Base-by-base conservation (phyloP, 2,329 filamentous ascomycete species). In the Botryotinia narcissicola region DNA sequence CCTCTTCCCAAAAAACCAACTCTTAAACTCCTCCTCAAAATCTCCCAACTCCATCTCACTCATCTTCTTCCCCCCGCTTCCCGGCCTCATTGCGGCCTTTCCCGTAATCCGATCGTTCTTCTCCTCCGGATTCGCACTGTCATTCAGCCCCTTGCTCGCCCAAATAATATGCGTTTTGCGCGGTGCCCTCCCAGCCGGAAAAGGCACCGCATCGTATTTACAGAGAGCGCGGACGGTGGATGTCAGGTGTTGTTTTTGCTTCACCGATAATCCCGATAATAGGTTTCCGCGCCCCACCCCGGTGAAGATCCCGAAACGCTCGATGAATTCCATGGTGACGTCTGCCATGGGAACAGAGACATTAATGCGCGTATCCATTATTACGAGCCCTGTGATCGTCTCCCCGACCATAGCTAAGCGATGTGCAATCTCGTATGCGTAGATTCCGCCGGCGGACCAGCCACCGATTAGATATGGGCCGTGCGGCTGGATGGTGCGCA, bases 391-490 rank as follows among this genome's bases (percentile, higher is more conserved):
- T 4, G 20, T 29, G 10, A 67, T 42, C 3, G 20, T 67, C 25
- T 67, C n/a, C 25, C 63, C 63, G 25, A 32, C 40, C n/a, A 16
- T n/a, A 14, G 44, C 29, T 35, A 72, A 44, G 14, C 29, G 29
- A n/a, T 63, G 60, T 25, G 70, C 32, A 22, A 61, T 61, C 5
- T 42, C 35, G n/a, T 72, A 72, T 57, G 70, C 70, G 22, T 64
- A 59, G 25, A 72, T 64, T 16, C 70, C 70, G 12, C 70, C 70
- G 4, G 70, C 29, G 3, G 70, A 72, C 70, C 70, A 72, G 5
- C 70, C 70, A 2, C 70, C 70, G 20, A 72, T 44, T 35, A 51
- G 7, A 44, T 72, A 72, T 10, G 70, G 70, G 14, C 70, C 70
- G n/a, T 29, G 29, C 4, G 70, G 59, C 25, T 66, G 70, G 5